Percentiles rank a stretch among this genome's conserved stretches.
Evolutionary conservation across 306 rosid genomes (phyloP).

Genomic region (Cucumis melo): DNA sequence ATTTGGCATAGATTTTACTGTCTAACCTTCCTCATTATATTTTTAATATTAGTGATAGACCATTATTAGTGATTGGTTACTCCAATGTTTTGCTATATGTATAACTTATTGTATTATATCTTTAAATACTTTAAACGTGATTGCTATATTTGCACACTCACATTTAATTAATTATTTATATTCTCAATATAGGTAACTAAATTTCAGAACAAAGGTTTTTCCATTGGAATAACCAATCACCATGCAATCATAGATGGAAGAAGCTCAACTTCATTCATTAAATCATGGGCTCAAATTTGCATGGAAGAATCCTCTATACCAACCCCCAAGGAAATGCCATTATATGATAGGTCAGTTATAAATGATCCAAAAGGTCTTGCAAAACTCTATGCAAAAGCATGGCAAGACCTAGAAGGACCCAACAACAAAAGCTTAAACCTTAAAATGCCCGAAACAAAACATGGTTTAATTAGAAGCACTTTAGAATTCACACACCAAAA

Average conservation of each 20-base stretch:
- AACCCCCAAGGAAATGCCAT: constrained; percentile 16
- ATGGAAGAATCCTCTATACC: neutral
- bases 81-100: too few relatives aligned
- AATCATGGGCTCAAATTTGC: constrained; percentile 47
- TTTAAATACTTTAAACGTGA: too few relatives aligned
- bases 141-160: too few relatives aligned
- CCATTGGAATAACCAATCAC: constrained; percentile 18
- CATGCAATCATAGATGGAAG: constrained; percentile 20
- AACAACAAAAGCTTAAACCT: constrained; percentile 27
- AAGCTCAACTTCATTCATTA: constrained; percentile 20
- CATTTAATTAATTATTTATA: too few relatives aligned
- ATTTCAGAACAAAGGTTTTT: constrained; percentile 15
- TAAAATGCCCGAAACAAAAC: neutral
- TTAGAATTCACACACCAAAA: neutral
- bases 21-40: too few relatives aligned
- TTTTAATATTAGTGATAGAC: too few relatives aligned
- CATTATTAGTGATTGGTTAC: too few relatives aligned
- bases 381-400: constrained; percentile 7
- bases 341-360: constrained; percentile 20
- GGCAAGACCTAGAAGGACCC: constrained; percentile 27
- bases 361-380: constrained; percentile 19
- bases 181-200: neutral
- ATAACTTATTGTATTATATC: too few relatives aligned
- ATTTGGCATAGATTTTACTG: too few relatives aligned
- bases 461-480: neutral